Evolutionary conservation across 768 basidiomycete species (phyloP), one percentile per base, ranked within the genome.

Genomic region (Tremella fuciformis): DNA sequence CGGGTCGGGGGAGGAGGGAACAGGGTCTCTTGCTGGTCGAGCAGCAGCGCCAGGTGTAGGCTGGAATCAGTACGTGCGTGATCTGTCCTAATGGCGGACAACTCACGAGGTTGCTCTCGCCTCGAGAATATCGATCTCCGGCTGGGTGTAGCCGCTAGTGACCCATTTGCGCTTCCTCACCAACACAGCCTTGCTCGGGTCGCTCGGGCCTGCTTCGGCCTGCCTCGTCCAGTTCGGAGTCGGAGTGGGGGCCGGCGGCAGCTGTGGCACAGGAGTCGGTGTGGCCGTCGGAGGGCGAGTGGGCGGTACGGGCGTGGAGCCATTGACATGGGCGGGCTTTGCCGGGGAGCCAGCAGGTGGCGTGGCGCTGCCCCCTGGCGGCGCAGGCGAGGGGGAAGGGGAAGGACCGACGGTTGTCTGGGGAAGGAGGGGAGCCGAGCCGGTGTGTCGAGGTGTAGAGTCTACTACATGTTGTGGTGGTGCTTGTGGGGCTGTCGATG

Each of bases 91-190:
- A 8, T 18, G 11, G 39, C n/a, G 15, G 16, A 38, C 15, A 18
- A 46, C 61, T 63, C 47, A 63, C 61, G 50, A 50, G n/a, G 29
- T 58, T 13, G 51, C 49, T n/a, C 53, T 53, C 57, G 49, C 41
- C 38, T 59, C 53, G 16, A 63, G 13, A 13, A 48, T 18, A 4
- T 55, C 53, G 29, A 50, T 46, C 54, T 59, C 58, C 13, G 42
- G 39, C 19, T 18, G 24, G 13, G 16, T 51, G 29, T 55, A 63
- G n/a, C 55, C 54, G 38, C 40, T 50, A 2, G 44, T 47, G 8
- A 50, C 58, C 47, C 53, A 59, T 38, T 59, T 59, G 40, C 62
- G 24, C 39, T 63, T 63, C 42, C 62, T 52, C 15, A 24, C 24
- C 9, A 25, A 2, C 6, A 29, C 19, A 21, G 49, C 55, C 55